Conservation (phyloP, 2,329 filamentous ascomycete species). For the Verticillium longisporum region DNA sequence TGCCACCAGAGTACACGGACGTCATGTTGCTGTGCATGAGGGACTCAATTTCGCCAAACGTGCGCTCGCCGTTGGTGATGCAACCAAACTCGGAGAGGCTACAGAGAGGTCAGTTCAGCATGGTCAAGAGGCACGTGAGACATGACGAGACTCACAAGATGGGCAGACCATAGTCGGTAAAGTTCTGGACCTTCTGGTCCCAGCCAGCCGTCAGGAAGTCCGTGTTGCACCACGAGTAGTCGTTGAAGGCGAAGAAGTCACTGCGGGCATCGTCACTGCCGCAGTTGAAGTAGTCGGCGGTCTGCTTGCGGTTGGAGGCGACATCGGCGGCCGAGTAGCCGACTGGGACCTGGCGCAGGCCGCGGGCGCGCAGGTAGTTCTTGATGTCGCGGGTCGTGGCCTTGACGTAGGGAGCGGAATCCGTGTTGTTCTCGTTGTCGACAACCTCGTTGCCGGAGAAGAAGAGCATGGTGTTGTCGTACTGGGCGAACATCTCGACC, state of each 20-base stretch:
- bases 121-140: neutral
- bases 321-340: constrained; percentile 78
- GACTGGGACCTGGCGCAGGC: constrained; percentile 61
- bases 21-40: constrained; percentile 84
- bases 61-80: constrained; percentile 64
- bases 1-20: constrained; percentile 83
- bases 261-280: constrained; percentile 75
- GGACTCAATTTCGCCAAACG: constrained; percentile 72
- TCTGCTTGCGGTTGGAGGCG: constrained; percentile 75
- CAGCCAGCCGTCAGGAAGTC: constrained; percentile 68
- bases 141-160: constrained; percentile 53
- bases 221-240: constrained; percentile 80
- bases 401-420: constrained; percentile 68
- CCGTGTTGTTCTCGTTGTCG: constrained; percentile 59
- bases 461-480: constrained; percentile 81
- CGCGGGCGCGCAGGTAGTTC: constrained; percentile 57
- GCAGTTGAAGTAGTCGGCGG: constrained; percentile 91
- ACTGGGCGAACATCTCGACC: constrained; percentile 75
- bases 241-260: constrained; percentile 87
- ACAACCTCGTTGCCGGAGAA: constrained; percentile 80
- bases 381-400: constrained; percentile 72
- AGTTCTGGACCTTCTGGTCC: constrained; percentile 83
- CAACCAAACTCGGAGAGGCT: constrained; percentile 91
- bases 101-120: too few relatives aligned
- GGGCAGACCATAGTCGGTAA: constrained; percentile 77